A percentile compares a stretch with the other conserved stretches of the same genome.
phyloP scores from a whole-genome alignment of 257 asterid genomes.

The Anisodus acutangulus region DNA sequence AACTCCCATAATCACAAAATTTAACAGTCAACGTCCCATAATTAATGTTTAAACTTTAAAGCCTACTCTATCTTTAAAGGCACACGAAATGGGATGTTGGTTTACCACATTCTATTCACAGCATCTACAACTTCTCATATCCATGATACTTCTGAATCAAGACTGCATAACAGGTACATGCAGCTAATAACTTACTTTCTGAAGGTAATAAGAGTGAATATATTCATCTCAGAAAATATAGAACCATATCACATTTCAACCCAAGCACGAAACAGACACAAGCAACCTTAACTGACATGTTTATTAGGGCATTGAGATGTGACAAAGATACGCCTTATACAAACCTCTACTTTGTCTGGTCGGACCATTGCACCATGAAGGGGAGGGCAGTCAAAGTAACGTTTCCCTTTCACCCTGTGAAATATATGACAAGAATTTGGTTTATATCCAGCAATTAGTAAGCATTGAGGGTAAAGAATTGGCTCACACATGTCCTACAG shows the following conservation, averaged over 20 bases:
- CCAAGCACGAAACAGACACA: constrained; percentile 13
- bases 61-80: background rate
- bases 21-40: background rate
- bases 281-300: background rate
- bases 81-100: background rate
- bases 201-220: background rate
- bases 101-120: background rate
- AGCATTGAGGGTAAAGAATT: background rate
- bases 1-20: background rate
- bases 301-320: background rate
- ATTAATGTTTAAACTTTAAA: background rate
- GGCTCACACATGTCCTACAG: background rate
- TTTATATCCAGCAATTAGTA: background rate
- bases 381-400: constrained; percentile 86
- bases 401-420: constrained; percentile 84
- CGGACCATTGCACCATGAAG: constrained; percentile 89
- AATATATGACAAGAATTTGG: constrained; percentile 14
- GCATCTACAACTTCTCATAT: background rate
- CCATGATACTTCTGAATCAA: background rate
- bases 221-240: background rate
- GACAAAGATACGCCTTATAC: constrained; percentile 31
- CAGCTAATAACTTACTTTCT: background rate
- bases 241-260: background rate
- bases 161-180: background rate
- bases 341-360: constrained; percentile 92